Evolutionary conservation across 2,329 filamentous ascomycete species (phyloP), one percentile per base, ranked within the genome.

Genomic region (Trichoderma citrinoviride): DNA sequence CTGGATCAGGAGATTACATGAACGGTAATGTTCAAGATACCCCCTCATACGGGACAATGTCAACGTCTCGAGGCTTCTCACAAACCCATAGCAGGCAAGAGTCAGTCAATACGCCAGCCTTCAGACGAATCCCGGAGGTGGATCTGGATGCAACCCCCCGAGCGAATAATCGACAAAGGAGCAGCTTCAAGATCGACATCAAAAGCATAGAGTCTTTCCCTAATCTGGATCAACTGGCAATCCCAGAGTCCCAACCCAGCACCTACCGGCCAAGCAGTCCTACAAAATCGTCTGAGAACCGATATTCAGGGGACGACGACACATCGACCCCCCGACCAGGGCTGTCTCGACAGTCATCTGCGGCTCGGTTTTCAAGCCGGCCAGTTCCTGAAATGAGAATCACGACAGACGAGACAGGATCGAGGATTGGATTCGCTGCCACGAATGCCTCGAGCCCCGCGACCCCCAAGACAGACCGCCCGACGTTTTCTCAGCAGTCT

Each of bases 321-420:
- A 46, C 67, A 25, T 74, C 75, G 46, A 68, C 72, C 52, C 71
- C 68, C 57, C 79, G 81, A 33, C 85, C 85, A 7, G 75, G 76
- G 15, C 75, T 84, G 8, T 83, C 84, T 2, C 78, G 83, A 5
- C 82, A 86, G 61, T 79, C 83, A 23, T 87, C 79, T 1, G 71
- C 83, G 1, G 78, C 84, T 50, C 85, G 86, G 43, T 94, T 94
- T 74, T 89, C 88, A 0, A 93, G 89, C 57, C 87, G 86, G 6
- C 87, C 90, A 0, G 86, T 91, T 0, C 91, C 91, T 0, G 86
- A 90, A 68, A 88, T 90, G 2, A 85, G 82, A 66, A 83, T 92
- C 23, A 85, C 85, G 3, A 80, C 81, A 1, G 85, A 90, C 66
- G 90, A 89, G 64, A 86, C 84, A 1, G 72, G 71, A 1, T 80